Evolutionary conservation across 495 filamentous ascomycete species (phyloP), one percentile per base, ranked within the genome.

Genomic region (Clavariopsis aquatica): DNA sequence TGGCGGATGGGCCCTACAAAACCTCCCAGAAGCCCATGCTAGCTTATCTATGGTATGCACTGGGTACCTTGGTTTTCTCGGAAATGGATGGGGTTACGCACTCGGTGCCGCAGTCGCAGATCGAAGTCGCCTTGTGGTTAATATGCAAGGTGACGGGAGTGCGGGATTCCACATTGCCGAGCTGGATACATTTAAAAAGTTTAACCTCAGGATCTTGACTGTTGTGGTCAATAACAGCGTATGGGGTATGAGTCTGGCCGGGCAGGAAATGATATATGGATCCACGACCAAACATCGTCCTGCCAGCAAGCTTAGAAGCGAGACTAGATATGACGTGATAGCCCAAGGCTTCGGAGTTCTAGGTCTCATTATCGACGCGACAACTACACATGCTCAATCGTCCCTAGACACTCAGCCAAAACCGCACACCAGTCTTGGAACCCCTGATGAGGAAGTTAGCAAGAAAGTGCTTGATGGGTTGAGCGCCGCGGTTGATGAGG

Each of bases 111-210:
- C 68, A 0, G 55, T 71, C 28, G 68, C 68, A 3, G 61, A 62
- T 20, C 60, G 46, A 13, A 41, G 23, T 34, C 34, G 58, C n/a
- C 24, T 68, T 26, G 56, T 72, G 13, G 60, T 72, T 17, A 72
- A 66, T 45, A 62, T 72, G 22, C 70, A 72, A 27, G 70, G 70
- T n/a, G 70, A 72, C 49, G 67, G 67, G 5, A 51, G 29, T 15
- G 70, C 70, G 12, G 70, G 70, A 7, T 72, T 72, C 67, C 70
- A 72, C 31, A 65, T 72, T 41, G 64, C 65, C 23, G 70, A 72
- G 60, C 55, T 72, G 23, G 67, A 69, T 29, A 72, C 67, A 12
- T 72, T 47, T 36, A 64, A 60, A 20, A 62, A 62, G 31, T 67
- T 67, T 45, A 36, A 51, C 23, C 62, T 72, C 0, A 49, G 60